These are phyloP conservation scores for Auxenochlorella pyrenoidosa DNA, from an alignment of 139 green algal species.

Conservation along the genomic window DNA sequence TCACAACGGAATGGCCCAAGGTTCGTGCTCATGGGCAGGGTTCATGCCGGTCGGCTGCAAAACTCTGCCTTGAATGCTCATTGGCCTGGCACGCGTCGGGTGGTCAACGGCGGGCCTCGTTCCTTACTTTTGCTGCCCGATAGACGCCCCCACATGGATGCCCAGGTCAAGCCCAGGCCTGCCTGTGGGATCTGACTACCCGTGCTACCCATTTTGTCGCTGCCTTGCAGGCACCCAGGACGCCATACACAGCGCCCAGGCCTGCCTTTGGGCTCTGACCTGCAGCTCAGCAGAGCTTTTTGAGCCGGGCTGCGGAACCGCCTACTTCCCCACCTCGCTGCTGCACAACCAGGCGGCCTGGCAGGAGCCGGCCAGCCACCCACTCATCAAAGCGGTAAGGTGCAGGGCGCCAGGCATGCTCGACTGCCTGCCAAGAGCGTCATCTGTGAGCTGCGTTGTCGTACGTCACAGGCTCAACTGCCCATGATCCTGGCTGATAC, in stretches of 20 bases:
- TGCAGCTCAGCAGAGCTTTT: conserved; percentile 8
- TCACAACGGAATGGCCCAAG: conserved; percentile 19
- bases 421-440: neutral
- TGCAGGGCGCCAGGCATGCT: neutral
- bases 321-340: conserved; percentile 26
- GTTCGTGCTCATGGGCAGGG: conserved; percentile 5
- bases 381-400: conserved; percentile 24
- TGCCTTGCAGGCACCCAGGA: conserved; percentile 33
- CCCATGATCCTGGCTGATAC: neutral
- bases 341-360: conserved; percentile 7
- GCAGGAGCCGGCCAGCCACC: conserved; percentile 2
- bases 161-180: no score
- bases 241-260: conserved; percentile 2
- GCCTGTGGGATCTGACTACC: no score
- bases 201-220: no score
- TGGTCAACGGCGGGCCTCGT: no score
- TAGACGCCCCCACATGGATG: no score
- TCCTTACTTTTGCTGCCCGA: no score
- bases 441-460: neutral
- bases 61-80: no score
- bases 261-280: conserved; percentile 10
- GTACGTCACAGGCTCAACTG: neutral
- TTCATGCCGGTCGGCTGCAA: no score
- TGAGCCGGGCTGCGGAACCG: neutral
- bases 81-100: no score